phyloP scores from a whole-genome alignment of 306 rosid species.

The Senna siamea region DNA sequence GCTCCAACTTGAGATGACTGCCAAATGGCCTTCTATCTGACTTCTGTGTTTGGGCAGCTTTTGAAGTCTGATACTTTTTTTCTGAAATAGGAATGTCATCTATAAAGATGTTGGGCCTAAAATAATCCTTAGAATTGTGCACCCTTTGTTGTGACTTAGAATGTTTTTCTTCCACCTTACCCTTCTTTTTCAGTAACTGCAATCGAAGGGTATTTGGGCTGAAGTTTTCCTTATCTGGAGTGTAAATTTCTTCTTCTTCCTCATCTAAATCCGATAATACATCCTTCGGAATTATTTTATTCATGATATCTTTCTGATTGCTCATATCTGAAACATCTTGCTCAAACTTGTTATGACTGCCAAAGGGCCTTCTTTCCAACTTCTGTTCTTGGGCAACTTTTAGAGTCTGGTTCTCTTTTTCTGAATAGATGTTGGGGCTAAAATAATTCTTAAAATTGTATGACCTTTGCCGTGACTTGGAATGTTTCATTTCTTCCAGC shows the following conservation, averaged over 20 bases:
- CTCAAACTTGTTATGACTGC: conserved; percentile 44
- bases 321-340: conserved; percentile 26
- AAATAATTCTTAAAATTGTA: conserved; percentile 35
- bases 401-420: conserved; percentile 55
- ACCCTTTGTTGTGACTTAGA: conserved; percentile 43
- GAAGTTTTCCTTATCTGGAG: conserved; percentile 74
- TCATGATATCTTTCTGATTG: conserved; percentile 24
- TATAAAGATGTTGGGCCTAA: conserved; percentile 38
- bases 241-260: conserved; percentile 57
- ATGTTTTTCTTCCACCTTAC: conserved; percentile 45
- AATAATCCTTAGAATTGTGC: conserved; percentile 39
- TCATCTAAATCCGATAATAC: conserved; percentile 36
- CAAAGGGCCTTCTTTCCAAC: conserved; percentile 43
- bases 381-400: conserved; percentile 48
- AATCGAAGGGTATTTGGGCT: conserved; percentile 56
- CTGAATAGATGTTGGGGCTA: conserved; percentile 43
- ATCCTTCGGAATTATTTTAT: conserved; percentile 25
- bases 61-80: conserved; percentile 48
- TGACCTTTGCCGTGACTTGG: conserved; percentile 39
- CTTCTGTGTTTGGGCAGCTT: conserved; percentile 46
- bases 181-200: conserved; percentile 56
- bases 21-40: conserved; percentile 43
- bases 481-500: conserved; percentile 46
- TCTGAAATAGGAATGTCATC: conserved; percentile 42
- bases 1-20: conserved; percentile 44